Conservation (phyloP, 2,329 filamentous ascomycete species). For the Ascochyta koolunga region DNA sequence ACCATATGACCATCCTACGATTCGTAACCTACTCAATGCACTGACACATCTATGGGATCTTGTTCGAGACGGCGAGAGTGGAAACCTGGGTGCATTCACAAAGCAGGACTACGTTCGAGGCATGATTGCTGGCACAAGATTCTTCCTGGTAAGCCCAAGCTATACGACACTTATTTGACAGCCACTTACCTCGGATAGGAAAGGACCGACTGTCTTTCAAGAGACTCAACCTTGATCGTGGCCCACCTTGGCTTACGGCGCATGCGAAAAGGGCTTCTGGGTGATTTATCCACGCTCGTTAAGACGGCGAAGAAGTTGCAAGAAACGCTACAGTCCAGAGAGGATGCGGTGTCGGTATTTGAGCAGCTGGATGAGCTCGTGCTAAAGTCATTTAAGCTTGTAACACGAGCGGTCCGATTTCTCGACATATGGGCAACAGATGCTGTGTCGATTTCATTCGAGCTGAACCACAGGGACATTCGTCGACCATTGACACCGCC, state of each 20-base stretch:
- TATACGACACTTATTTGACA: neutral
- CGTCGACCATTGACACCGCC: constrained; percentile 49
- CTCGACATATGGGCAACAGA: constrained; percentile 78
- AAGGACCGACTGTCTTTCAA: constrained; percentile 82
- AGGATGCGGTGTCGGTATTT: constrained; percentile 60
- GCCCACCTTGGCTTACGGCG: constrained; percentile 76
- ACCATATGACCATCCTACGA: constrained; percentile 85
- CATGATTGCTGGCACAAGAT: constrained; percentile 90
- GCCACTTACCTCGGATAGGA: constrained; percentile 63
- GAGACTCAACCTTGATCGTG: constrained; percentile 77
- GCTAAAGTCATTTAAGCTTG: constrained; percentile 89
- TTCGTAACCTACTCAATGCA: constrained; percentile 83
- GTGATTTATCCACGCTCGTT: constrained; percentile 86
- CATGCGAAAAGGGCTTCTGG: constrained; percentile 84
- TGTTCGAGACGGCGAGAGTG: constrained; percentile 76
- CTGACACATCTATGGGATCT: constrained; percentile 93
- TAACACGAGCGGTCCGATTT: constrained; percentile 89
- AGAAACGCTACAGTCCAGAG: constrained; percentile 64
- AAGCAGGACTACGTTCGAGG: constrained; percentile 95
- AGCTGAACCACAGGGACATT: constrained; percentile 38
- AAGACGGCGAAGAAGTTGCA: constrained; percentile 87
- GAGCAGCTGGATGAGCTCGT: constrained; percentile 91
- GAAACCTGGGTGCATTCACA: constrained; percentile 78
- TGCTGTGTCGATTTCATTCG: constrained; percentile 58
- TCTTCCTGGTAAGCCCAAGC: constrained; percentile 73